Conservation (phyloP, 1,284 basidiomycete species). For the Pseudozyma sp. region DNA sequence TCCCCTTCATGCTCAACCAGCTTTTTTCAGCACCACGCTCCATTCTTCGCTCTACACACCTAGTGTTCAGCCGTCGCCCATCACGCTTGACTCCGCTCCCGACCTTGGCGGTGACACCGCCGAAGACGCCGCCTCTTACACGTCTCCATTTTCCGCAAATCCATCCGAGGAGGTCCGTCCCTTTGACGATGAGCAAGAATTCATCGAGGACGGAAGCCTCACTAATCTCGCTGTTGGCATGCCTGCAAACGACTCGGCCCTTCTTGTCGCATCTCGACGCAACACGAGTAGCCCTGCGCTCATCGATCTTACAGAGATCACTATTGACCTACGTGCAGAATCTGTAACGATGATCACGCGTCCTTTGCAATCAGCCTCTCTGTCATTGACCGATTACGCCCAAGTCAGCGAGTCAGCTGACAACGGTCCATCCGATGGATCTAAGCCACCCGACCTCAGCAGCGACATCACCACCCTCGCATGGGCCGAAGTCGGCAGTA, state of each 20-base stretch:
- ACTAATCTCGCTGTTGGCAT: constrained; percentile 49
- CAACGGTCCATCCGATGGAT: not conserved
- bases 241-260: constrained; percentile 26
- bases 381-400: constrained; percentile 8
- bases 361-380: constrained; percentile 28
- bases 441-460: not conserved
- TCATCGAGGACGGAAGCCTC: constrained; percentile 3
- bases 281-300: constrained; percentile 6
- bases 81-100: constrained; percentile 32
- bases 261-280: constrained; percentile 37
- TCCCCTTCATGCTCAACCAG: not conserved
- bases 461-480: constrained; percentile 13
- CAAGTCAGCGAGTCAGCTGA: not conserved
- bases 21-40: constrained; percentile 28
- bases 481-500: constrained; percentile 26
- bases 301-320: constrained; percentile 39
- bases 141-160: constrained; percentile 10
- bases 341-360: constrained; percentile 40
- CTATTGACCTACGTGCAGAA: constrained; percentile 29
- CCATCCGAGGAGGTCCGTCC: not conserved
- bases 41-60: constrained; percentile 38
- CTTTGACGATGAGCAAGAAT: not conserved
- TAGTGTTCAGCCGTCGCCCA: constrained; percentile 35
- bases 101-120: constrained; percentile 3
- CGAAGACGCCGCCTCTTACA: not conserved